Base-by-base conservation (phyloP, 2,329 filamentous ascomycete genomes). In the Apiospora sp. region DNA sequence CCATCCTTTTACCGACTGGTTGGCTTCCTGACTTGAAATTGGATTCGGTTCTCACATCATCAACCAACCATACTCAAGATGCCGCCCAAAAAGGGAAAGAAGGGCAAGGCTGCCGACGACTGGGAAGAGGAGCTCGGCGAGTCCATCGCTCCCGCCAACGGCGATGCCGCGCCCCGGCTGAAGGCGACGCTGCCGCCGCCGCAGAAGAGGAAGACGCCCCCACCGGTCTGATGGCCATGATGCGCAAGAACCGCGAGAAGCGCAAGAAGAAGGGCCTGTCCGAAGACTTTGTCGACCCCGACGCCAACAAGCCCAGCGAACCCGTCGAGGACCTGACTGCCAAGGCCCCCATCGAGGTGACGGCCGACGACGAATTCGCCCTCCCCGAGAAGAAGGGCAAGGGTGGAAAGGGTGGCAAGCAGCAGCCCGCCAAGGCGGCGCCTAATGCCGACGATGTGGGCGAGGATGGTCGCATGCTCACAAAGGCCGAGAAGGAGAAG, bases 401-500 rank as follows among this genome's bases (percentile, higher is more conserved):
- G 82, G 91, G 88, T 68, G 84, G 88, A 82, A 81, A 86, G 84
- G 79, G 87, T 83, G 80, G 84, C 78, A 82, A 87, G 80, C 82
- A 82, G 80, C 87, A 80, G 77, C 82, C 85, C 68, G 82, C 83
- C 22, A 86, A 88, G 46, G 85, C 86, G 5, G 85, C 85, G 2
- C 86, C 84, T 19, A 84, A 80, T 7, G 87, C 84, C 34, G 88
- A 86, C 7, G 87, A 86, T 2, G 87, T 84, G 14, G 90, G 83
- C 10, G 87, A 87, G 4, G 86, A 86, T 73, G 92, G 92, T 64
- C 90, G 91, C 71, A 88, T 98, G 68, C 91, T 98, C 85, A 97
- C 94, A 51, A 99, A 98, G 90, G 96, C 97, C 73, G 95, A 99
- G 86, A 99, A 99, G 87, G 96, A 99, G 83, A 97, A 94, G 84